A percentile compares a stretch with the other conserved stretches of the same genome.
Conservation (phyloP, 257 asterid genomes). For the Solanum phureja region DNA sequence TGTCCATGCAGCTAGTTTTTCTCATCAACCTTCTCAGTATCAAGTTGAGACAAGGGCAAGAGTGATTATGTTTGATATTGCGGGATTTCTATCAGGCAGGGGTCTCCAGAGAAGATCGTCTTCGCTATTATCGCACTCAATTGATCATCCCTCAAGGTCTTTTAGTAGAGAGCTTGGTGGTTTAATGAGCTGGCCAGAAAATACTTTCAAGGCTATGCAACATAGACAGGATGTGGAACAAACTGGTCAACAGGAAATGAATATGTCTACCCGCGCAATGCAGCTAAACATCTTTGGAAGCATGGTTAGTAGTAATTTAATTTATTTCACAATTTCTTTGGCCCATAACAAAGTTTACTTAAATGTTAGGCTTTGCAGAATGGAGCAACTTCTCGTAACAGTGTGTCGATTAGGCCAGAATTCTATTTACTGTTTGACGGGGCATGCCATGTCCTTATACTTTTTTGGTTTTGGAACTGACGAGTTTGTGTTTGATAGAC, state of each 20-base stretch:
- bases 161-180: slow-evolving; percentile 35
- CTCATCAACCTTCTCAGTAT: slow-evolving; percentile 35
- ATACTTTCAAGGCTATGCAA: slow-evolving; percentile 12
- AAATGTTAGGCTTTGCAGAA: neutral
- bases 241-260: slow-evolving; percentile 21
- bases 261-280: slow-evolving; percentile 68
- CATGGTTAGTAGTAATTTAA: slow-evolving; percentile 34
- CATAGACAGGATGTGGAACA: slow-evolving; percentile 18
- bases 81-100: slow-evolving; percentile 47
- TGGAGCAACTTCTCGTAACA: neutral
- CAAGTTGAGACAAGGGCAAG: slow-evolving; percentile 77
- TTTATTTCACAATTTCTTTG: neutral
- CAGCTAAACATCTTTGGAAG: slow-evolving; percentile 77
- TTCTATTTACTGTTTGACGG: neutral
- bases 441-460: neutral
- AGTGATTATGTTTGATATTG: slow-evolving; percentile 49
- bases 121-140: slow-evolving; percentile 31
- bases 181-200: slow-evolving; percentile 83
- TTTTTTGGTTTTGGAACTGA: neutral
- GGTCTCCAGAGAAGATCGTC: slow-evolving; percentile 49
- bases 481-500: neutral
- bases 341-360: neutral
- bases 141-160: slow-evolving; percentile 41
- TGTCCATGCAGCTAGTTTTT: slow-evolving; percentile 38
- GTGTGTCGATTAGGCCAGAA: neutral